These are phyloP conservation scores for Botrytis fabae DNA, from an alignment of 2,329 filamentous ascomycete species.

Conservation along the genomic window DNA sequence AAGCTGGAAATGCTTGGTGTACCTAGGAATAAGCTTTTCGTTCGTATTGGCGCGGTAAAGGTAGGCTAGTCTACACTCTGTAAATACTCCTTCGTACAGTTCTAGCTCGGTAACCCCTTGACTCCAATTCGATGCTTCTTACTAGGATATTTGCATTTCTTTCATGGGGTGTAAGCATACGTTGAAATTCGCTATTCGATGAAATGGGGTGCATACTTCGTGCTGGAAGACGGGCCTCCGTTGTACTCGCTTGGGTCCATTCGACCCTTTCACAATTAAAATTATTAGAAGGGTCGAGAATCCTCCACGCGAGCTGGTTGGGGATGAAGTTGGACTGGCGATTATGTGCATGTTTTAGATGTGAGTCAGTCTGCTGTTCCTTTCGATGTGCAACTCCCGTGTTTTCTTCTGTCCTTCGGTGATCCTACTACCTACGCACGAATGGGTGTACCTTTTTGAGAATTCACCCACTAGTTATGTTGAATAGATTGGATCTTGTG, in stretches of 20 bases:
- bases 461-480: neutral
- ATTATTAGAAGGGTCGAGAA: neutral
- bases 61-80: neutral
- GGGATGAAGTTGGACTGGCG: neutral
- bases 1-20: neutral
- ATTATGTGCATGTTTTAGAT: neutral
- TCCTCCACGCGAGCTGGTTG: neutral
- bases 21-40: neutral
- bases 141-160: slow-evolving; percentile 9
- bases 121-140: neutral
- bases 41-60: neutral
- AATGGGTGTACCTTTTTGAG: neutral
- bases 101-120: neutral
- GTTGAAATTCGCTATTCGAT: slow-evolving; percentile 1
- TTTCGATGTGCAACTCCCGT: slow-evolving; percentile 5
- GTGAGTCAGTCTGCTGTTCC: neutral
- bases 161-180: neutral
- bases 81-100: neutral
- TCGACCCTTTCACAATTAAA: neutral
- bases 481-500: neutral
- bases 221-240: slow-evolving; percentile 2
- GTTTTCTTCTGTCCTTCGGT: neutral
- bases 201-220: neutral
- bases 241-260: neutral
- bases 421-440: neutral